phyloP scores from a whole-genome alignment of 495 filamentous ascomycete species.

The Tricharina praecox region DNA sequence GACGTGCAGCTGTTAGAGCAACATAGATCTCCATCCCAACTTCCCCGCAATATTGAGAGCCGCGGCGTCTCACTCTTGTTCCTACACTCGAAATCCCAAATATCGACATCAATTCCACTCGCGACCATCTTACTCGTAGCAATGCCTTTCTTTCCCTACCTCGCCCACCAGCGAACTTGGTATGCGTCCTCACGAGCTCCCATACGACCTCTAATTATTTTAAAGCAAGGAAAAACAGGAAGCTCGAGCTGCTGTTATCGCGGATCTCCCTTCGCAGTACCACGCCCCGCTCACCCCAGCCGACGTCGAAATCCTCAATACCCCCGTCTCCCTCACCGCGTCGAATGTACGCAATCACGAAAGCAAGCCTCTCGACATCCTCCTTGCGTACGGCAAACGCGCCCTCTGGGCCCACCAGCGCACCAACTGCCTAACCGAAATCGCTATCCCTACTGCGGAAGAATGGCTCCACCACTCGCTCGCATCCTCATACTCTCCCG shows the following conservation, averaged over 20 bases:
- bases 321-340: slow-evolving; percentile 63
- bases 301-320: slow-evolving; percentile 51
- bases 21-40: no score
- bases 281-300: slow-evolving; percentile 40
- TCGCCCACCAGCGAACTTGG: slow-evolving; percentile 45
- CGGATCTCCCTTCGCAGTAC: slow-evolving; percentile 47
- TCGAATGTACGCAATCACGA: slow-evolving; percentile 52
- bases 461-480: slow-evolving; percentile 29
- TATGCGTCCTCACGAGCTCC: no score
- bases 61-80: no score
- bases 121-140: no score
- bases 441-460: slow-evolving; percentile 67
- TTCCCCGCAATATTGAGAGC: no score
- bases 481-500: no score
- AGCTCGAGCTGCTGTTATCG: slow-evolving; percentile 52
- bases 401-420: slow-evolving; percentile 68
- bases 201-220: no score
- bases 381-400: slow-evolving; percentile 79
- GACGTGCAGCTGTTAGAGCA: no score
- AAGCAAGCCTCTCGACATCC: slow-evolving; percentile 52
- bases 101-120: no score
- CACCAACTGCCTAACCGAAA: slow-evolving; percentile 85
- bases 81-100: no score
- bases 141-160: slow-evolving; percentile 38
- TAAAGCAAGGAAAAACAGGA: slow-evolving; percentile 60